phyloP scores from a whole-genome alignment of 352 stramenopile genomes.

The Pythium biforme region DNA sequence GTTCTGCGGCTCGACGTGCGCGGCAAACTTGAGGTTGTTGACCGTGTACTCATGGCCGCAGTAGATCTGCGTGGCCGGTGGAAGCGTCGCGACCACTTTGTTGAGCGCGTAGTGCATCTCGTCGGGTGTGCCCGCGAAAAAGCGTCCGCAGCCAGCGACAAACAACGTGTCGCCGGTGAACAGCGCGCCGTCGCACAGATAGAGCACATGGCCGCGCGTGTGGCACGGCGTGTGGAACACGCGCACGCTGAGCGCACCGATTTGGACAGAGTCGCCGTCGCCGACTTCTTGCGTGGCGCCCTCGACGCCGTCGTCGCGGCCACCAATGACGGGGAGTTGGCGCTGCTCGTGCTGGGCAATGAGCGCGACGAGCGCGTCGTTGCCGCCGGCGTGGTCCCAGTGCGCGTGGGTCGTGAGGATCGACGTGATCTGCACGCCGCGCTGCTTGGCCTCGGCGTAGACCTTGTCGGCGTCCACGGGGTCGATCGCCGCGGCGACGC shows the following conservation, averaged over 20 bases:
- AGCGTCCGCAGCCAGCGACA: slow-evolving; percentile 87
- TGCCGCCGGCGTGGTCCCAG: slow-evolving; percentile 89
- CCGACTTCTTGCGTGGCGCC: slow-evolving; percentile 54
- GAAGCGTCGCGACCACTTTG: slow-evolving; percentile 69
- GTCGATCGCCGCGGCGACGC: slow-evolving; percentile 80
- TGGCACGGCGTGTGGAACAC: slow-evolving; percentile 91
- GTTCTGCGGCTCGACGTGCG: slow-evolving; percentile 90
- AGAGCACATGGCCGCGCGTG: slow-evolving; percentile 88
- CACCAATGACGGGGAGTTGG: slow-evolving; percentile 70
- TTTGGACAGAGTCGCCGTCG: slow-evolving; percentile 58
- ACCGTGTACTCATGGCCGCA: slow-evolving; percentile 93
- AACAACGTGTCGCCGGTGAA: slow-evolving; percentile 94
- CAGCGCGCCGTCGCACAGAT: slow-evolving; percentile 62
- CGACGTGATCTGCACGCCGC: slow-evolving; percentile 69
- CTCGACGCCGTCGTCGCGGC: slow-evolving; percentile 63
- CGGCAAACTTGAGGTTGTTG: slow-evolving; percentile 88
- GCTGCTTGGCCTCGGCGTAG: slow-evolving; percentile 50
- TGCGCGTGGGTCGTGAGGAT: slow-evolving; percentile 93
- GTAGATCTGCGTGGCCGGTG: slow-evolving; percentile 74
- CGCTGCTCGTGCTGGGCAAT: slow-evolving; percentile 35
- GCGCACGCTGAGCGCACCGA: slow-evolving; percentile 55
- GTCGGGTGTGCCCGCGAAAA: slow-evolving; percentile 69
- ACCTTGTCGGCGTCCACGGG: slow-evolving; percentile 86
- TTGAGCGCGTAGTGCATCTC: slow-evolving; percentile 89
- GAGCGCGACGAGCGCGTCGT: slow-evolving; percentile 60